Evolutionary conservation across 768 basidiomycete species (phyloP), one percentile per base, ranked within the genome.

Genomic region (Amanita rubescens): DNA sequence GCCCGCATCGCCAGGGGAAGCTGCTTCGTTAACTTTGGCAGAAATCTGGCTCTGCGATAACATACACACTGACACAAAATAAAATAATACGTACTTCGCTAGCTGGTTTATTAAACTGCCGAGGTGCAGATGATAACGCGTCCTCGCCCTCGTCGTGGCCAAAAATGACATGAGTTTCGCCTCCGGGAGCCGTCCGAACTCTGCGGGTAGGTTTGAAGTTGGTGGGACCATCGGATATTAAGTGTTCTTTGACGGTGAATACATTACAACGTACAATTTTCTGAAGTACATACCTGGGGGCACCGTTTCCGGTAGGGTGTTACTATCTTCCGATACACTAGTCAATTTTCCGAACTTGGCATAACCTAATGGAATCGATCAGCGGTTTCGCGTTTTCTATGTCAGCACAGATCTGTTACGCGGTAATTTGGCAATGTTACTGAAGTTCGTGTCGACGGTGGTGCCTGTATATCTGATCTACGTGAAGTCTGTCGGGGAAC

Each of bases 371-470:
- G n/a, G 34, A 41, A 55, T 30, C 42, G 27, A 30, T 33, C 19
- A 43, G 42, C 32, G 49, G 38, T n/a, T 53, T n/a, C n/a, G 56
- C 22, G 12, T 44, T 6, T 34, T 34, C 17, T 22, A 10, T 20
- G 37, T 24, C 19, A n/a, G 1, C 5, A 46, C 47, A 46, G 49
- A 46, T 51, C 32, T 65, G 75, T 30, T 72, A 89, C 88, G 78
- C 24, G 88, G 88, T 37, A 90, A 75, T 64, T 89, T 90, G 60
- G 75, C 73, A 47, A 90, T 85, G 60, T 85, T 90, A 37, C 67
- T 66, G 60, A 85, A 85, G 67, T 86, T 85, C 41, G 87, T 77
- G 62, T 90, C 88, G 33, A 90, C 82, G 11, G 87, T 88, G 32
- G 76, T 80, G 15, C 85, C 87, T 33, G 81, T 77, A 62, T 87